Evolutionary conservation across 2,329 filamentous ascomycete genomes (phyloP), one percentile per base, ranked within the genome.

Genomic region (Whalleya microplaca): DNA sequence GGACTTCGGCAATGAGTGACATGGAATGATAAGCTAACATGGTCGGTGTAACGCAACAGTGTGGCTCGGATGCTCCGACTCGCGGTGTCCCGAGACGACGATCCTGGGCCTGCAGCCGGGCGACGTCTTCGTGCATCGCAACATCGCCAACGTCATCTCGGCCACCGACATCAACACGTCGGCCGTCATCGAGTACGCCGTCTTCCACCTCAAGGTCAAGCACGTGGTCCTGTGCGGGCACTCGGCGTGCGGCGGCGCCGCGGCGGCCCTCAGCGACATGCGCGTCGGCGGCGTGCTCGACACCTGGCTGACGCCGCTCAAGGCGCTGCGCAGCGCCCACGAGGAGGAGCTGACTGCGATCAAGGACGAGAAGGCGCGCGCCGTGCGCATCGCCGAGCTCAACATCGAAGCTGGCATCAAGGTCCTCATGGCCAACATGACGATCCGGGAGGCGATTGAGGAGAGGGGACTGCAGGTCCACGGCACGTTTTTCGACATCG

Each of bases 21-120:
- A n/a, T n/a, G 48, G 40, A 53, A 27, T 20, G 41, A 27, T 44
- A 32, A 29, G 55, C 56, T 58, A 62, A 59, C 40, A 51, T 41
- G 50, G 43, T 44, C 42, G 42, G 43, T 42, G 45, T 56, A 21
- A 23, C 21, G 44, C 47, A 45, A 45, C 54, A 84, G 81, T 96
- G 56, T 96, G 91, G 91, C 84, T 96, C 64, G 92, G 92, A 57
- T 96, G 92, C 77, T 90, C 90, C 67, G 92, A 96, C 78, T 91
- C 88, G 41, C 89, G 92, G 62, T 88, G 91, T 64, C 91, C 92
- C 1, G 92, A 95, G 75, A 94, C 90, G 4, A 92, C 87, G 47
- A 83, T 96, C 68, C 83, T 93, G 23, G 87, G 89, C 68, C 81
- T 92, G 56, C 82, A 91, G 68, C 90, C 91, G 2, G 91, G 92